Evolutionary conservation across 441 rosid genomes (phyloP).

Genomic region (Pelargonium fulgidum): DNA sequence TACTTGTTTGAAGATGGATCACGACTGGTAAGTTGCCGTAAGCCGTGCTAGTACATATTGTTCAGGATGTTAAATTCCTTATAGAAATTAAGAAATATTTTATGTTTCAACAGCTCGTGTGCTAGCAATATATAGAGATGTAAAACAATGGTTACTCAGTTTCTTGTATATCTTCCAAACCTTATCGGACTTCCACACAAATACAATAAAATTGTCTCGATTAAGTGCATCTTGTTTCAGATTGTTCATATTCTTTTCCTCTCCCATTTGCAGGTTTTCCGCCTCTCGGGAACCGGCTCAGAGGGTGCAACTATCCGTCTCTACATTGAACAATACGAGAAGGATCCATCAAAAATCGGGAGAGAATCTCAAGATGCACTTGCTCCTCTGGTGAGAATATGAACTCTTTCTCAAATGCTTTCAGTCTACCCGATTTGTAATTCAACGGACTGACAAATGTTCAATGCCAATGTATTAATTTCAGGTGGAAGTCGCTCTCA

Average conservation of each 20-base stretch:
- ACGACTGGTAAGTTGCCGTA: constrained; percentile 52
- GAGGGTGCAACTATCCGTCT: constrained; percentile 97
- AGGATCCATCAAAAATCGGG: constrained; percentile 77
- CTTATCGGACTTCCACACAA: too few relatives aligned
- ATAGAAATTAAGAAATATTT: too few relatives aligned
- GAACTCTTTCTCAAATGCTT: constrained; percentile 4
- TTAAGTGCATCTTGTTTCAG: too few relatives aligned
- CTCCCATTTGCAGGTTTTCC: constrained; percentile 57
- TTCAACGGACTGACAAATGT: constrained; percentile 5
- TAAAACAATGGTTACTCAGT: too few relatives aligned
- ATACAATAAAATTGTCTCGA: too few relatives aligned
- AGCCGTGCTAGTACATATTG: too few relatives aligned
- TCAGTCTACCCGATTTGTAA: neutral
- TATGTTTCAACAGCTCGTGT: too few relatives aligned
- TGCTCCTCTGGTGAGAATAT: constrained; percentile 66
- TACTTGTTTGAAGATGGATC: constrained; percentile 94
- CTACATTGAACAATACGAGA: constrained; percentile 91
- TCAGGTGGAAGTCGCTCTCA: constrained; percentile 87
- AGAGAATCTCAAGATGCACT: constrained; percentile 87
- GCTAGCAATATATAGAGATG: too few relatives aligned
- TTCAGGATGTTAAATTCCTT: too few relatives aligned
- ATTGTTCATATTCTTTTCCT: neutral
- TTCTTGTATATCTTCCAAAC: too few relatives aligned
- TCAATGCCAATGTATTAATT: constrained; percentile 3
- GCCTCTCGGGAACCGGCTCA: constrained; percentile 97